Conservation (phyloP, 139 green algal species). For the Chlorella sp. region DNA sequence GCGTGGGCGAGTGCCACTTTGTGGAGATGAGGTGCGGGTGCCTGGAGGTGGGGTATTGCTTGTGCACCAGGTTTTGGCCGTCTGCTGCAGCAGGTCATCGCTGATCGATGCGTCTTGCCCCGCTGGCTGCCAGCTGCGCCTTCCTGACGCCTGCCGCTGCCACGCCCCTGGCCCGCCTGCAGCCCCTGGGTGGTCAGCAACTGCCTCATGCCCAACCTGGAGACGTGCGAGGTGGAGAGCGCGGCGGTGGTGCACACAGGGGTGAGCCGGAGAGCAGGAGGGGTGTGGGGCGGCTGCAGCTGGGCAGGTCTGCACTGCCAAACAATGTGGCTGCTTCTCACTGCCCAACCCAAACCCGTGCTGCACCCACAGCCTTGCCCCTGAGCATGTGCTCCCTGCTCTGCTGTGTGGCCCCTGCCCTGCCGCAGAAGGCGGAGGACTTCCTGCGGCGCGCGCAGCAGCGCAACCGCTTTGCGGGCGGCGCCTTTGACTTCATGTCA, state of each 20-base stretch:
- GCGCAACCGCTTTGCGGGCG: constrained; percentile 58
- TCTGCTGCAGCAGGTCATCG: too few species aligned
- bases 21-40: constrained; percentile 74
- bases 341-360: too few species aligned
- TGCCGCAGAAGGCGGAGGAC: constrained; percentile 76
- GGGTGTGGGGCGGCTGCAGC: background rate
- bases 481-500: constrained; percentile 92
- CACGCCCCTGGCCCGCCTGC: background rate
- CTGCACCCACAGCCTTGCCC: too few species aligned
- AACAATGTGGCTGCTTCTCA: too few species aligned
- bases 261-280: constrained; percentile 18
- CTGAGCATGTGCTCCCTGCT: too few species aligned
- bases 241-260: constrained; percentile 63
- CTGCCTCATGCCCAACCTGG: constrained; percentile 71
- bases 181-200: constrained; percentile 82
- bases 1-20: constrained; percentile 80
- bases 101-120: too few species aligned
- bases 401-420: background rate
- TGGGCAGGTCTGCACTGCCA: too few species aligned
- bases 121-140: too few species aligned
- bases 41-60: background rate
- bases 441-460: constrained; percentile 65
- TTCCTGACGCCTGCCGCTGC: too few species aligned
- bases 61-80: too few species aligned
- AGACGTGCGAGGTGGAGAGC: constrained; percentile 33